phyloP scores from a whole-genome alignment of 345 rosid genomes.

The Brassica cretica region DNA sequence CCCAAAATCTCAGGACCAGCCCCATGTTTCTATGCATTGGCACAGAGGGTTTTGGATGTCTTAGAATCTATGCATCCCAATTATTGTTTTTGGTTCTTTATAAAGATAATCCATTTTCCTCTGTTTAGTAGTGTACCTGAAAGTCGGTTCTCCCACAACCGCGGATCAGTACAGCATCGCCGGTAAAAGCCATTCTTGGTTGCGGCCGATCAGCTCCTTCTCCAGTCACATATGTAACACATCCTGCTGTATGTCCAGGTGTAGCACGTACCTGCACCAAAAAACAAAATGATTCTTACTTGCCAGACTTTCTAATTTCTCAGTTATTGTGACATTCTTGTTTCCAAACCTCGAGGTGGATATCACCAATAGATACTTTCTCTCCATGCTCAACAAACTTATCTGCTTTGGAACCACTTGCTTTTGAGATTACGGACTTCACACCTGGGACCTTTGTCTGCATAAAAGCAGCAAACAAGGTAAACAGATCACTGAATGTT shows the following conservation, averaged over 20 bases:
- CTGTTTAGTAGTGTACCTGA: constrained; percentile 53
- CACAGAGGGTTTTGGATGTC: background rate
- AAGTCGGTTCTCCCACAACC: constrained; percentile 99
- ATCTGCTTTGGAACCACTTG: constrained; percentile 84
- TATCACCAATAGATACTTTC: constrained; percentile 61
- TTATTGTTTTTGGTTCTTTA: background rate
- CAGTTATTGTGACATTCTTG: background rate
- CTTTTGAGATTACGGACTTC: constrained; percentile 76
- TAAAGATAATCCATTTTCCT: background rate
- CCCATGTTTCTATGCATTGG: too few relatives aligned
- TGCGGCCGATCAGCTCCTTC: constrained; percentile 76
- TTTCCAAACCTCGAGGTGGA: constrained; percentile 66
- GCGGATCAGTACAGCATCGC: constrained; percentile 82
- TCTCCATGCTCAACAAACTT: constrained; percentile 66
- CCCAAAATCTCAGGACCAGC: too few relatives aligned
- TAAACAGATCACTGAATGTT: background rate
- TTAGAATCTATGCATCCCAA: background rate
- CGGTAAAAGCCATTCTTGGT: constrained; percentile 95
- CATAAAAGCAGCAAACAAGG: background rate
- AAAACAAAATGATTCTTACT: background rate
- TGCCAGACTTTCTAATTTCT: background rate
- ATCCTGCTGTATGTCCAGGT: constrained; percentile 92
- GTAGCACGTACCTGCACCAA: constrained; percentile 72
- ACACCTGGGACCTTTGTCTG: constrained; percentile 64
- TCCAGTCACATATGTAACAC: constrained; percentile 92